Conservation (phyloP, 2,329 filamentous ascomycete genomes). For the Ceratocystis harringtonii region DNA sequence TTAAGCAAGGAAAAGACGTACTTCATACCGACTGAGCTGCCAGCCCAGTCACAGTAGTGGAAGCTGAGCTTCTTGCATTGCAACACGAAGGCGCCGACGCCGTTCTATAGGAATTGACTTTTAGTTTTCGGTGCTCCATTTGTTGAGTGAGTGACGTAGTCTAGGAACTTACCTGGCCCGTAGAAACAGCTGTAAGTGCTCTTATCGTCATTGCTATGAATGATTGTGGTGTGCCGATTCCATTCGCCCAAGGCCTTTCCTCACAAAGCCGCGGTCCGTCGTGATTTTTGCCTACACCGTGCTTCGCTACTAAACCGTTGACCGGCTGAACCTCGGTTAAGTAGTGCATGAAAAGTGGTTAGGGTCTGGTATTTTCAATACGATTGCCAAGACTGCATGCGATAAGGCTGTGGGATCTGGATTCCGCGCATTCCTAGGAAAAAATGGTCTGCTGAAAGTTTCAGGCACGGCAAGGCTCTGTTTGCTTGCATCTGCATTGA, state of each 20-base stretch:
- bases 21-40: slow-evolving; percentile 92
- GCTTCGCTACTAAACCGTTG: background rate
- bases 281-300: background rate
- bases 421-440: background rate
- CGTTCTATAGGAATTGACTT: slow-evolving; percentile 49
- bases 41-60: slow-evolving; percentile 93
- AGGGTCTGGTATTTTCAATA: background rate
- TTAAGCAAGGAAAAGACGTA: slow-evolving; percentile 28
- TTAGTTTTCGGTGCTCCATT: background rate
- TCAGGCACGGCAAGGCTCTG: slow-evolving; percentile 1
- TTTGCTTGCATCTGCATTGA: background rate
- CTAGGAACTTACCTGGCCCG: slow-evolving; percentile 33
- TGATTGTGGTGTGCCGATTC: background rate
- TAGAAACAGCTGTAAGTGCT: slow-evolving; percentile 37
- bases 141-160: slow-evolving; percentile 7
- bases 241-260: background rate
- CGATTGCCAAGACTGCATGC: background rate
- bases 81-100: slow-evolving; percentile 88
- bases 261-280: background rate
- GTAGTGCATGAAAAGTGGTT: background rate
- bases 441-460: background rate
- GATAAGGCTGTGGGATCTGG: background rate
- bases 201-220: slow-evolving; percentile 38
- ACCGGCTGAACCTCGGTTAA: background rate
- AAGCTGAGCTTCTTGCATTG: slow-evolving; percentile 94